Evolutionary conservation across 257 asterid species (phyloP).

Genomic region (Solanum sparsipilum): DNA sequence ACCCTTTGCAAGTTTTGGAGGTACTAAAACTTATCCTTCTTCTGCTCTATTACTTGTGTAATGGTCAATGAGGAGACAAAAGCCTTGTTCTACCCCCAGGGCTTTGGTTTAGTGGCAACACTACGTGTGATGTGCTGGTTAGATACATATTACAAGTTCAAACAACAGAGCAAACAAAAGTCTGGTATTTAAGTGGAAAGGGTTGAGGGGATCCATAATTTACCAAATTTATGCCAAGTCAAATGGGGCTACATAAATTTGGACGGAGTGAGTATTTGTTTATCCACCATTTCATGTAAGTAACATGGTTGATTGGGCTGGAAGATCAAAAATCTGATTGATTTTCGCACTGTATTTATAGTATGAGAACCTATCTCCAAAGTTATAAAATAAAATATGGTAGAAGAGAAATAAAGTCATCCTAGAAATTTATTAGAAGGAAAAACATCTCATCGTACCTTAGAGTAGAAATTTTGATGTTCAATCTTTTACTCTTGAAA

Average conservation of each 20-base stretch:
- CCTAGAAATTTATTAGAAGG: not conserved
- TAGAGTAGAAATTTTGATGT: not conserved
- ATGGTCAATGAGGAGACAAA: not conserved
- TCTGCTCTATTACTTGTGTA: not conserved
- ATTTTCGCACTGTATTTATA: not conserved
- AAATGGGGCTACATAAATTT: not conserved
- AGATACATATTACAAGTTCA: not conserved
- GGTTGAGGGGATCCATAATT: not conserved
- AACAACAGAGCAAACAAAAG: not conserved
- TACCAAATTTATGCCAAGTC: not conserved
- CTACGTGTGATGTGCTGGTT: not conserved
- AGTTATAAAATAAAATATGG: not conserved
- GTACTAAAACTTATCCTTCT: slow-evolving; percentile 21
- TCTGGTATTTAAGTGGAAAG: not conserved
- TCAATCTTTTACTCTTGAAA: not conserved
- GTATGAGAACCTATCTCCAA: not conserved
- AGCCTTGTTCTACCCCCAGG: not conserved
- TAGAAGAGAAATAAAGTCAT: not conserved
- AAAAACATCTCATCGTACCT: not conserved
- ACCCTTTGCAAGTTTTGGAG: slow-evolving; percentile 88
- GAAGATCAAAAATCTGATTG: not conserved
- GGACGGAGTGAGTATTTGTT: not conserved
- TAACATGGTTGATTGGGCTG: not conserved
- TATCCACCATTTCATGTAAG: not conserved
- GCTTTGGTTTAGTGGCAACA: not conserved